phyloP scores from a whole-genome alignment of 352 stramenopile species.

The Aphanomyces stellatus region DNA sequence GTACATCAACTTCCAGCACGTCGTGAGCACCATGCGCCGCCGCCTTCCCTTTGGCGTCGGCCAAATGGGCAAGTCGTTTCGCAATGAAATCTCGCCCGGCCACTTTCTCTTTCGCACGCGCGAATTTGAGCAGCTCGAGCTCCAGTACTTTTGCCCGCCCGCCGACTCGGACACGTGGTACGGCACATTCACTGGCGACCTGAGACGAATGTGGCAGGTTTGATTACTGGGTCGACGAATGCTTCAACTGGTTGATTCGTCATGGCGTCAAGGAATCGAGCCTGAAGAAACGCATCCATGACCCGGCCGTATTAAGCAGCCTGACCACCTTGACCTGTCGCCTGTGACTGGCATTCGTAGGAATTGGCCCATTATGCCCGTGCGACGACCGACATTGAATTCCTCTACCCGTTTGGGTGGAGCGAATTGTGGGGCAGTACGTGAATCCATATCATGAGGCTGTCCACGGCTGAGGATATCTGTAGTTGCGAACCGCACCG shows the following conservation, averaged over 20 bases:
- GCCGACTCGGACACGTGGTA: conserved; percentile 69
- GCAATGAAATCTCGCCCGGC: conserved; percentile 96
- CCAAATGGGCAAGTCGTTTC: conserved; percentile 97
- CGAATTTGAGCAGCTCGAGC: conserved; percentile 98
- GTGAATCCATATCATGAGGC: neutral
- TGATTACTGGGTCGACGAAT: conserved; percentile 90
- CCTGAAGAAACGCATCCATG: conserved; percentile 89
- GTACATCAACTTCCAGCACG: conserved; percentile 97
- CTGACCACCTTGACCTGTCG: neutral
- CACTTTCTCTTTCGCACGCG: conserved; percentile 96
- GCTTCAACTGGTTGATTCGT: conserved; percentile 84
- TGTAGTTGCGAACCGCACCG: conserved; percentile 88
- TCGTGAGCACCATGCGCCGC: conserved; percentile 84
- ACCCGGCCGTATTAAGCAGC: conserved; percentile 26
- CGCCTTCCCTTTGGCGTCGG: conserved; percentile 95
- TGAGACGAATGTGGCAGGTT: conserved; percentile 15
- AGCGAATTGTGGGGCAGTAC: conserved; percentile 91
- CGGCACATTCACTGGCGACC: neutral
- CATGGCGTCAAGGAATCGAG: conserved; percentile 84
- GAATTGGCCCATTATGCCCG: conserved; percentile 95
- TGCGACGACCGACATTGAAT: conserved; percentile 96
- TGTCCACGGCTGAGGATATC: neutral
- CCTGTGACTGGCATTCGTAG: conserved; percentile 25
- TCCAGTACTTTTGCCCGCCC: conserved; percentile 75
- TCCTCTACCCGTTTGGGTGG: conserved; percentile 95